Evolutionary conservation across 1,139 yeast genomes (phyloP), one percentile per base, ranked within the genome.

Genomic region (Suhomyces chickasaworum): DNA sequence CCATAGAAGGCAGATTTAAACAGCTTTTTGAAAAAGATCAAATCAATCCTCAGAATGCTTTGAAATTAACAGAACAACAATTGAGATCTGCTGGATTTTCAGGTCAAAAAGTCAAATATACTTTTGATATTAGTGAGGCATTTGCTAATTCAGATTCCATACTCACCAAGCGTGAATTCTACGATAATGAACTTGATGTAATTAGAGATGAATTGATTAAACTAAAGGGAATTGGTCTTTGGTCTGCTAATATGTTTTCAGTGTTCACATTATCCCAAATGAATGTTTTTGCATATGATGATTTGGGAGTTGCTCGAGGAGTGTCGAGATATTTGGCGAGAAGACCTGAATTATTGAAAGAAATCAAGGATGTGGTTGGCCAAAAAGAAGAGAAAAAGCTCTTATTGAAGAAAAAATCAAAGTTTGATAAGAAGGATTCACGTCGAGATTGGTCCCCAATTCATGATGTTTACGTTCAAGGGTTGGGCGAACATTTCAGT

Each of bases 171-270:
- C 49, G 47, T 7, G 56, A 56, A 4, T 52, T 55, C 35, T 66
- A 78, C 45, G 46, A 48, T 1, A 59, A 66, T 20, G 44, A 61
- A 7, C 70, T 73, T 42, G 75, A 73, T n/a, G 85, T 75, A 27
- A 71, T 88, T 3, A 69, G 80, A 1, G 78, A 76, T 18, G 80
- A 76, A 47, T 64, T 89, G 45, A 81, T 82, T 1, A 57, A 58
- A 33, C 69, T 89, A 46, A 87, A 89, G 59, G 97, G 97, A 0
- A 79, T 90, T 29, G 97, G 97, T 0, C 79, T 82, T 1, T 90
- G 98, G 98, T 83, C 91, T 8, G 95, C 95, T 0, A 87, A 86
- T 48, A 90, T 90, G 97, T 90, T 89, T 66, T 68, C 86, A 15
- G 62, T 85, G 17, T 89, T 89, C 59, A 86, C 87, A 0, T 66